These are phyloP conservation scores for Candida glucosophila DNA, from an alignment of 1,139 yeast species.

Conservation along the genomic window DNA sequence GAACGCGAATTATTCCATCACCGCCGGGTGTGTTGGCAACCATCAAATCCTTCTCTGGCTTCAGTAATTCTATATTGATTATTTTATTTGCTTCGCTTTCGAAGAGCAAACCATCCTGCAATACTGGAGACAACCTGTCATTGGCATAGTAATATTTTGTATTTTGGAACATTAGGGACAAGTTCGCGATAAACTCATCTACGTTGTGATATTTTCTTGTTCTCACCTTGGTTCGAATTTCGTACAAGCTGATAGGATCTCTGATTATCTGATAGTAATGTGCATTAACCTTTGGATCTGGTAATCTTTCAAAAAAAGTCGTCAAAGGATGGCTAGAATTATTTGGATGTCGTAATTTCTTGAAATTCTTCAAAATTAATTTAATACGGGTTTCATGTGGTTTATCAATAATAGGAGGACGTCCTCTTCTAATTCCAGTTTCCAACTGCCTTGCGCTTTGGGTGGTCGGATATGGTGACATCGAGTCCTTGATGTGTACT, in stretches of 20 bases:
- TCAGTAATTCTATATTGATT: slow-evolving; percentile 64
- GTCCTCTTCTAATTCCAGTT: slow-evolving; percentile 72
- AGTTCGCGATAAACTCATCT: slow-evolving; percentile 68
- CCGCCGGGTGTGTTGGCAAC: slow-evolving; percentile 55
- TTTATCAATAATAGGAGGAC: slow-evolving; percentile 92
- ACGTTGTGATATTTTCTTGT: slow-evolving; percentile 74
- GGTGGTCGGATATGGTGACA: slow-evolving; percentile 6
- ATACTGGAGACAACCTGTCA: slow-evolving; percentile 48
- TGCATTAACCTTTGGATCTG: slow-evolving; percentile 58
- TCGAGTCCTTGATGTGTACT: slow-evolving; percentile 5
- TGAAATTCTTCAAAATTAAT: slow-evolving; percentile 71
- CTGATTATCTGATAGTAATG: slow-evolving; percentile 58
- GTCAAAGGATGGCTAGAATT: slow-evolving; percentile 42
- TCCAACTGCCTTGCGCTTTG: slow-evolving; percentile 19
- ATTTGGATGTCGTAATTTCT: slow-evolving; percentile 55
- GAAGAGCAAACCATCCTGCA: slow-evolving; percentile 51
- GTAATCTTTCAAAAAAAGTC: slow-evolving; percentile 71
- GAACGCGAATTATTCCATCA: slow-evolving; percentile 54
- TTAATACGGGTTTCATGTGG: slow-evolving; percentile 92
- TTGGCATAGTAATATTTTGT: slow-evolving; percentile 55
- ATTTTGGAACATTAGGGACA: slow-evolving; percentile 66
- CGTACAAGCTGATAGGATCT: slow-evolving; percentile 75
- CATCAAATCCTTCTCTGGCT: slow-evolving; percentile 75
- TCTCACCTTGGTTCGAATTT: slow-evolving; percentile 75
- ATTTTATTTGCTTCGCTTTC: slow-evolving; percentile 54